A percentile compares a stretch with the other conserved stretches of the same genome.
phyloP scores from a whole-genome alignment of 108 stramenopile species.

The Skeletonema costatum region DNA sequence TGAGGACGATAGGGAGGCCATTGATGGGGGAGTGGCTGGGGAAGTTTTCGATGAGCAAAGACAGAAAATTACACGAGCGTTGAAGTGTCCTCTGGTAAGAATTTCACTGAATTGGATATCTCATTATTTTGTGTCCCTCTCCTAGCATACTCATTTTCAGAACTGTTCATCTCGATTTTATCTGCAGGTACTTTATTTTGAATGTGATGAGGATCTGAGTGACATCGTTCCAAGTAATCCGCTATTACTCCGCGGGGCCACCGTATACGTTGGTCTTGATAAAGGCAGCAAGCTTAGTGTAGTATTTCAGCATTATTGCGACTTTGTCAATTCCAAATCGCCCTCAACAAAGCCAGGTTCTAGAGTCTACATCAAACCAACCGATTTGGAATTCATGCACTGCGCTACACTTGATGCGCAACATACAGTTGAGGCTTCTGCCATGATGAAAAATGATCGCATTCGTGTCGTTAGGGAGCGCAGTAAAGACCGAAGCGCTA shows the following conservation, averaged over 20 bases:
- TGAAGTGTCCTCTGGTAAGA: constrained; percentile 40
- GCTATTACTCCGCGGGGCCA: constrained; percentile 57
- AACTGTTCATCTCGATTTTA: background rate
- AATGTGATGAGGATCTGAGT: constrained; percentile 50
- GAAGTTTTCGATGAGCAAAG: constrained; percentile 39
- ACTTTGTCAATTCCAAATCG: constrained; percentile 61
- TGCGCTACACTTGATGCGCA: constrained; percentile 49
- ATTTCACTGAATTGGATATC: background rate
- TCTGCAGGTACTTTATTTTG: constrained; percentile 54
- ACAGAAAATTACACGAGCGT: constrained; percentile 17
- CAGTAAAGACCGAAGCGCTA: constrained; percentile 35
- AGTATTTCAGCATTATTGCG: constrained; percentile 70
- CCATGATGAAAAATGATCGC: constrained; percentile 87
- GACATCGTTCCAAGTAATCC: constrained; percentile 59
- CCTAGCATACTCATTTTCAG: background rate
- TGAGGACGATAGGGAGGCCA: constrained; percentile 24
- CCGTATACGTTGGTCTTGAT: constrained; percentile 74
- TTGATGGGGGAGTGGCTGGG: constrained; percentile 47
- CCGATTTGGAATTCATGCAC: constrained; percentile 80
- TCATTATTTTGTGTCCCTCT: constrained; percentile 4
- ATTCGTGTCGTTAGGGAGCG: constrained; percentile 62
- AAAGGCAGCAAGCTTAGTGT: constrained; percentile 66
- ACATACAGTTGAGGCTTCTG: constrained; percentile 73
- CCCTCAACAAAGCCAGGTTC: constrained; percentile 1
- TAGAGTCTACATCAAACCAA: constrained; percentile 5